Percentiles rank a stretch among this genome's conserved stretches.
Evolutionary conservation across 345 rosid genomes (phyloP).

Genomic region (Cardamine chenopodiifolia): DNA sequence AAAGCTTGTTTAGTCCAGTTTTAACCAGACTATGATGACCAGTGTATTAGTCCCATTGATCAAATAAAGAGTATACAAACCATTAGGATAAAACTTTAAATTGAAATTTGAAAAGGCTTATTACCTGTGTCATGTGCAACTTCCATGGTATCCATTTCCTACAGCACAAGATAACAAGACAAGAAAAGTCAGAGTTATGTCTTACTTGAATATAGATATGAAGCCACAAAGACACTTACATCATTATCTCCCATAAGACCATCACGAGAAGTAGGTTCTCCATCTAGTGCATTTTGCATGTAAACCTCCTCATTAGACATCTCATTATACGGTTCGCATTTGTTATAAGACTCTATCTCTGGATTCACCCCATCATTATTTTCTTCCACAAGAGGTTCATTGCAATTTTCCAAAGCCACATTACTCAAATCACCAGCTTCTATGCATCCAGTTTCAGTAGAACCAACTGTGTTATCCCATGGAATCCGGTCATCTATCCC

Average conservation of each 20-base stretch:
- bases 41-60: conserved; percentile 12
- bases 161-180: conserved; percentile 41
- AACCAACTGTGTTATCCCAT: conserved; percentile 34
- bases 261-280: conserved; percentile 39
- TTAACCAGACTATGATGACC: conserved; percentile 11
- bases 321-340: conserved; percentile 43
- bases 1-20: conserved; percentile 15
- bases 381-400: conserved; percentile 44
- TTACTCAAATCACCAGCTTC: conserved; percentile 44
- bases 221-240: conserved; percentile 52
- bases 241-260: conserved; percentile 41
- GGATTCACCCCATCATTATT: conserved; percentile 44
- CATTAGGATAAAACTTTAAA: conserved; percentile 7
- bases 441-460: conserved; percentile 32
- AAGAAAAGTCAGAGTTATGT: conserved; percentile 20
- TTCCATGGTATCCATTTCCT: conserved; percentile 63
- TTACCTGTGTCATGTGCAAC: conserved; percentile 88
- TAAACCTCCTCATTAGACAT: conserved; percentile 42
- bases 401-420: conserved; percentile 44
- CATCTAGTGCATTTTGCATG: conserved; percentile 45
- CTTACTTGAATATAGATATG: conserved; percentile 21
- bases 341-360: conserved; percentile 47
- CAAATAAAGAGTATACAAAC: conserved; percentile 14
- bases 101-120: conserved; percentile 20
- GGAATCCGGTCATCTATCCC: conserved; percentile 38